Conservation (phyloP, 306 rosid genomes). For the Cotoneaster glaucophyllus region DNA sequence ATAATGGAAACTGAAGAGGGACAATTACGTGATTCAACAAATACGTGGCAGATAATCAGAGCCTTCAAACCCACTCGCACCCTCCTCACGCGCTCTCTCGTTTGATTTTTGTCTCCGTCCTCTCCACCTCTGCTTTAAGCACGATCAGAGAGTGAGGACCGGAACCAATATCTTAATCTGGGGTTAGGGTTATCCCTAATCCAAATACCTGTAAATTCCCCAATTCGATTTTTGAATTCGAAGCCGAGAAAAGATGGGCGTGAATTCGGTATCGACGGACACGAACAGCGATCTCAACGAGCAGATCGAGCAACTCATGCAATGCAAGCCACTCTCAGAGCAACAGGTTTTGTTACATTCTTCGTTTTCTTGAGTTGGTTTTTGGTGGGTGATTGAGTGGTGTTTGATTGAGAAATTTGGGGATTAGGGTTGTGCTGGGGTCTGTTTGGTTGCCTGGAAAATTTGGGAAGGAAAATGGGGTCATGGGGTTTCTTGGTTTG, state of each 20-base stretch:
- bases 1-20: neutral
- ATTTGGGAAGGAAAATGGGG: neutral
- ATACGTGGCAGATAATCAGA: neutral
- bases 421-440: neutral
- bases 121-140: slow-evolving; percentile 1
- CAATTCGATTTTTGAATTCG: slow-evolving; percentile 15
- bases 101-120: neutral
- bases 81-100: slow-evolving; percentile 42
- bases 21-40: neutral
- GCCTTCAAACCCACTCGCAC: slow-evolving; percentile 11
- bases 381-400: neutral
- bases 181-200: slow-evolving; percentile 34
- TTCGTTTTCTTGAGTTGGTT: neutral
- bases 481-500: neutral
- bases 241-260: slow-evolving; percentile 43
- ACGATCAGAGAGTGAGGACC: slow-evolving; percentile 14
- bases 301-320: slow-evolving; percentile 99
- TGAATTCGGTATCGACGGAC: slow-evolving; percentile 54
- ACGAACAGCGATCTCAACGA: slow-evolving; percentile 63
- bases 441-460: neutral
- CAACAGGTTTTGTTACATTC: slow-evolving; percentile 54
- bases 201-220: neutral
- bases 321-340: slow-evolving; percentile 97
- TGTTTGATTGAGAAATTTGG: neutral
- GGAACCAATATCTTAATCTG: slow-evolving; percentile 2